Conservation (phyloP, 164 flowering plant species). For the Vitis amurensis region DNA sequence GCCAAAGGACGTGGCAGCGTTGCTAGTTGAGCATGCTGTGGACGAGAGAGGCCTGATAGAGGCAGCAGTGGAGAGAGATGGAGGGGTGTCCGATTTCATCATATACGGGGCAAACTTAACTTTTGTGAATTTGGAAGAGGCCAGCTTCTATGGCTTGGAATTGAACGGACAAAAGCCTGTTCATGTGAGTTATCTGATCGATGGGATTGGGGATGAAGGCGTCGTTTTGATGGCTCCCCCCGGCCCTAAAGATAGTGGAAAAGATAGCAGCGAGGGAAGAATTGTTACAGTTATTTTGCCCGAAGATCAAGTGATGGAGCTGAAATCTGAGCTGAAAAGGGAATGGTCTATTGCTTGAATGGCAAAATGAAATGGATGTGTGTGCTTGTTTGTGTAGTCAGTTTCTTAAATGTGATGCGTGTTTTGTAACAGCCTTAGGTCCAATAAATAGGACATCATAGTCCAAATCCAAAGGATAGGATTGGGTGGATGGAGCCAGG, state of each 20-base stretch:
- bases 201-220: slow-evolving; percentile 51
- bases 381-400: not conserved
- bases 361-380: not conserved
- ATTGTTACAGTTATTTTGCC: slow-evolving; percentile 35
- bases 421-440: too few species aligned
- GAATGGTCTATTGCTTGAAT: slow-evolving; percentile 22
- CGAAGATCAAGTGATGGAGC: slow-evolving; percentile 23
- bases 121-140: slow-evolving; percentile 37
- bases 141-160: slow-evolving; percentile 30
- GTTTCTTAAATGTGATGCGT: too few species aligned
- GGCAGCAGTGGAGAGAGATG: slow-evolving; percentile 21
- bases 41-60: slow-evolving; percentile 29
- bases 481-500: too few species aligned
- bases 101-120: slow-evolving; percentile 50
- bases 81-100: slow-evolving; percentile 31
- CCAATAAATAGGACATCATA: too few species aligned
- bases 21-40: slow-evolving; percentile 14
- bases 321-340: slow-evolving; percentile 28
- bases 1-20: slow-evolving; percentile 24
- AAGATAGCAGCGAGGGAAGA: slow-evolving; percentile 21
- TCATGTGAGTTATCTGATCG: slow-evolving; percentile 27
- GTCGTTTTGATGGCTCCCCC: slow-evolving; percentile 45
- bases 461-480: too few species aligned
- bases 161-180: slow-evolving; percentile 29
- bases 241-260: slow-evolving; percentile 7